These are phyloP conservation scores for Saccharomycopsis microspora DNA, from an alignment of 805 yeast genomes.

Conservation along the genomic window DNA sequence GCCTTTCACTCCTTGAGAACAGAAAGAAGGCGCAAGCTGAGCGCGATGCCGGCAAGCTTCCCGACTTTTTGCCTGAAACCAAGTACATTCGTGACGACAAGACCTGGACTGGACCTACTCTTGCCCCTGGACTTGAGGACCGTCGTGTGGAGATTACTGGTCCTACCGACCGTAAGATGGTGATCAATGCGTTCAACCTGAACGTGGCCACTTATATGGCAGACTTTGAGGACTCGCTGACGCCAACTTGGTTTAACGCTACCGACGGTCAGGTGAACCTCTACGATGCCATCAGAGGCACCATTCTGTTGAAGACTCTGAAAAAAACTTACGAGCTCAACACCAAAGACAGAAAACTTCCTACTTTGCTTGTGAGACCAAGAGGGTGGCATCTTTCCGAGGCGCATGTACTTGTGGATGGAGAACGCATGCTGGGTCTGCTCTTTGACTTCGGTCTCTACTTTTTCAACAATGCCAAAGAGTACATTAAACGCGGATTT, in stretches of 20 bases:
- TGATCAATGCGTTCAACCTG: conserved; percentile 60
- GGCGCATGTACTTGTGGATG: conserved; percentile 54
- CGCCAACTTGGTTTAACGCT: conserved; percentile 61
- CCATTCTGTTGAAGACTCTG: conserved; percentile 28
- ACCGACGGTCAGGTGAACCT: conserved; percentile 61
- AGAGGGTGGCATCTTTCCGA: conserved; percentile 71
- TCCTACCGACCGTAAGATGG: conserved; percentile 69
- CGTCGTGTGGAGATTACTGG: conserved; percentile 70
- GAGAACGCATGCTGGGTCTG: conserved; percentile 55
- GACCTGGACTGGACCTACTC: conserved; percentile 60
- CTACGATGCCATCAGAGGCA: conserved; percentile 55
- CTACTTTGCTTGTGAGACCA: conserved; percentile 42
- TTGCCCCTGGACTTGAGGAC: conserved; percentile 58
- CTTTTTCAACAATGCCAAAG: conserved; percentile 59
- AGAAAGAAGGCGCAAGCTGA: conserved; percentile 43
- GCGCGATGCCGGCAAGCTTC: conserved; percentile 52
- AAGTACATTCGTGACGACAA: conserved; percentile 49
- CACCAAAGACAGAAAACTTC: conserved; percentile 31
- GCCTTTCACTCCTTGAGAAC: conserved; percentile 43
- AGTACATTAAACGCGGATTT: conserved; percentile 41
- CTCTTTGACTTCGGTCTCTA: conserved; percentile 61
- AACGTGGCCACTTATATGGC: conserved; percentile 67
- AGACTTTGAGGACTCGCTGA: conserved; percentile 62
- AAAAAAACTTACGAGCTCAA: conserved; percentile 35
- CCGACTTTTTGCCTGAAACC: conserved; percentile 62